phyloP scores from a whole-genome alignment of 1,139 yeast genomes.

The Nakaseomyces delphensis region DNA sequence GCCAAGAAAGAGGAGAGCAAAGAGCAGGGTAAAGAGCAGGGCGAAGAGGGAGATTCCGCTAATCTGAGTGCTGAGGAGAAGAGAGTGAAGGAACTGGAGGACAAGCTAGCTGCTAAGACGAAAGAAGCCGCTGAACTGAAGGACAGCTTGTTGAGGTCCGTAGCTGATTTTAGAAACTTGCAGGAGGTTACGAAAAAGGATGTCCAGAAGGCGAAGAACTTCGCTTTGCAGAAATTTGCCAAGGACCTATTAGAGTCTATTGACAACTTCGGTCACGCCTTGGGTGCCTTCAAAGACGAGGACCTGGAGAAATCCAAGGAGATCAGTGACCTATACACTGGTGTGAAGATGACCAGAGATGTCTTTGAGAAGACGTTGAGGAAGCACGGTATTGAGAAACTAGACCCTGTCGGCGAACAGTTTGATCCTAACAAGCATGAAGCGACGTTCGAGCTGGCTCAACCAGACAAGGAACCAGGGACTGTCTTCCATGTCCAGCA shows the following conservation, averaged over 20 bases:
- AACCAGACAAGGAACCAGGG: conserved; percentile 86
- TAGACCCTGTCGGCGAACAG: conserved; percentile 74
- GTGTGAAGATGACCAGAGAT: conserved; percentile 84
- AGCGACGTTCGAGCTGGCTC: conserved; percentile 83
- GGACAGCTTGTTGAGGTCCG: conserved; percentile 72
- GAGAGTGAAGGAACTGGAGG: conserved; percentile 39
- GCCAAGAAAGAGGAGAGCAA: conserved; percentile 15
- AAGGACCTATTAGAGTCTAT: conserved; percentile 82
- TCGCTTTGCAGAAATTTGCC: conserved; percentile 88
- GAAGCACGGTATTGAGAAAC: conserved; percentile 71
- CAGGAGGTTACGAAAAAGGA: conserved; percentile 89
- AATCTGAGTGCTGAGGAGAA: conserved; percentile 17
- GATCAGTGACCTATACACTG: conserved; percentile 71
- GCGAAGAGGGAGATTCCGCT: conserved; percentile 10
- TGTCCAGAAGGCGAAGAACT: conserved; percentile 77
- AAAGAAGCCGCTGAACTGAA: conserved; percentile 76
- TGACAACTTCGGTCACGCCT: conserved; percentile 85
- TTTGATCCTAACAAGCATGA: conserved; percentile 92
- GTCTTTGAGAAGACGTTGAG: conserved; percentile 78
- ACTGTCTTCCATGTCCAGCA: conserved; percentile 91
- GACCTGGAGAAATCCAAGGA: conserved; percentile 50
- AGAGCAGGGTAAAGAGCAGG: conserved; percentile 10
- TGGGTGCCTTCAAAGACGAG: conserved; percentile 62
- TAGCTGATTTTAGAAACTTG: conserved; percentile 88
- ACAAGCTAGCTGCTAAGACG: conserved; percentile 56